A percentile compares a stretch with the other conserved stretches of the same genome.
Evolutionary conservation across 2,329 filamentous ascomycete genomes (phyloP).

Genomic region (Elsinoe australis): DNA sequence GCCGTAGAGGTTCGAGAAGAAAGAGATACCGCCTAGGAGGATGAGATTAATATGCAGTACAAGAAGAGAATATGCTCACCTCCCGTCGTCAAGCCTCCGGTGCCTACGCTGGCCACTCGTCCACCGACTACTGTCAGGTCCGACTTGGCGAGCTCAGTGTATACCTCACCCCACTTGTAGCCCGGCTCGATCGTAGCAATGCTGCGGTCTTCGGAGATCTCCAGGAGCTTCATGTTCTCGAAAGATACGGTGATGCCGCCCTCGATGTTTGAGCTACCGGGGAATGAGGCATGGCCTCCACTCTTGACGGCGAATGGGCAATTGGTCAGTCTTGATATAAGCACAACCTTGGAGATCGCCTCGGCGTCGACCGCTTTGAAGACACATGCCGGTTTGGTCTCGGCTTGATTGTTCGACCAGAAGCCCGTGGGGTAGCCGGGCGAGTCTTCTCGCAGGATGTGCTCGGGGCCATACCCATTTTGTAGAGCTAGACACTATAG

Average conservation of each 20-base stretch:
- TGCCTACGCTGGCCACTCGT: neutral
- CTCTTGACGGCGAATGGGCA: conserved; percentile 25
- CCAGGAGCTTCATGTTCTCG: conserved; percentile 8
- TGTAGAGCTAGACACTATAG: no score
- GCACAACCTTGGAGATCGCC: neutral
- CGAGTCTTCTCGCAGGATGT: neutral
- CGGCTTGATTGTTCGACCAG: conserved; percentile 11
- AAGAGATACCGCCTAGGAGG: conserved; percentile 14
- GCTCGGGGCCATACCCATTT: no score
- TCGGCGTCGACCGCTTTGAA: conserved; percentile 1
- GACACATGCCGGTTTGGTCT: conserved; percentile 4
- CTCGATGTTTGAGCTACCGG: conserved; percentile 23
- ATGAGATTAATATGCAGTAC: neutral
- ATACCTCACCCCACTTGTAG: conserved; percentile 5
- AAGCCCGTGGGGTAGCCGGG: neutral
- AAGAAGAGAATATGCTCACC: neutral
- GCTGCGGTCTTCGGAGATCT: conserved; percentile 16
- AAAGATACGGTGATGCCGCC: conserved; percentile 24
- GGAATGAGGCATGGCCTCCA: conserved; percentile 26
- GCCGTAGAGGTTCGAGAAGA: conserved; percentile 14
- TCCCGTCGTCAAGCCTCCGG: conserved; percentile 3
- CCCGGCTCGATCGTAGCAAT: conserved; percentile 18
- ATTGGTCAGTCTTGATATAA: neutral
- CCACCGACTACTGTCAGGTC: conserved; percentile 11
- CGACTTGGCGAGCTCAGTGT: neutral